Evolutionary conservation across 1,284 basidiomycete genomes (phyloP).

Genomic region (Blastosporella zonata): DNA sequence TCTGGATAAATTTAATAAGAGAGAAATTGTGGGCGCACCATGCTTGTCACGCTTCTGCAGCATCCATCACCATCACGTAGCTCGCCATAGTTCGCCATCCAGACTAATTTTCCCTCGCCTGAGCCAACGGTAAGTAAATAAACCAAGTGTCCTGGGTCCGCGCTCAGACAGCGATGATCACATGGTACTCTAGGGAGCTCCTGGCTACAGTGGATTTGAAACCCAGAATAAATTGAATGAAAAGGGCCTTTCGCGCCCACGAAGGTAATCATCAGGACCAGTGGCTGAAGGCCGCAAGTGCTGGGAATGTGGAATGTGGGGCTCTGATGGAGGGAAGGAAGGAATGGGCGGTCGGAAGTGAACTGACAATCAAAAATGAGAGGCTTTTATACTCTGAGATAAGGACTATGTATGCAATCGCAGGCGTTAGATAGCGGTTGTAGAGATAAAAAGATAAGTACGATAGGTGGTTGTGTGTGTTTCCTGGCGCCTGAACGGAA

Average conservation of each 20-base stretch:
- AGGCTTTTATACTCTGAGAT: conserved; percentile 9
- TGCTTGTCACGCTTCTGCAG: neutral
- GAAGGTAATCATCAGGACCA: neutral
- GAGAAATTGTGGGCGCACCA: neutral
- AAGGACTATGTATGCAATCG: conserved; percentile 9
- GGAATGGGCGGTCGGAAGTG: neutral
- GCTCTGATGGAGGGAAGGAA: neutral
- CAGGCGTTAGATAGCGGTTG: neutral
- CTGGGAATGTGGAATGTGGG: neutral
- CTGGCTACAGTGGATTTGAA: neutral
- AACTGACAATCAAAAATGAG: neutral
- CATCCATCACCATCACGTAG: neutral
- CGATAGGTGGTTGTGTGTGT: neutral
- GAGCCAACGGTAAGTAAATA: neutral
- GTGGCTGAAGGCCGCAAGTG: neutral
- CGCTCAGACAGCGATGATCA: conserved; percentile 1
- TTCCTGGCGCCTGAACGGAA: neutral
- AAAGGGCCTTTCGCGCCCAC: neutral
- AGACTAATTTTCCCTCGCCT: conserved; percentile 1
- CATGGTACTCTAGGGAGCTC: neutral
- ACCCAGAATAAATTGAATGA: neutral
- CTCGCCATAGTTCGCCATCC: neutral
- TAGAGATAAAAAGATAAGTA: conserved; percentile 11
- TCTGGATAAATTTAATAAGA: neutral
- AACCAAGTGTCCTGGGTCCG: conserved; percentile 11